These are phyloP conservation scores for Dovyalis caffra DNA, from an alignment of 345 rosid species.

Conservation along the genomic window DNA sequence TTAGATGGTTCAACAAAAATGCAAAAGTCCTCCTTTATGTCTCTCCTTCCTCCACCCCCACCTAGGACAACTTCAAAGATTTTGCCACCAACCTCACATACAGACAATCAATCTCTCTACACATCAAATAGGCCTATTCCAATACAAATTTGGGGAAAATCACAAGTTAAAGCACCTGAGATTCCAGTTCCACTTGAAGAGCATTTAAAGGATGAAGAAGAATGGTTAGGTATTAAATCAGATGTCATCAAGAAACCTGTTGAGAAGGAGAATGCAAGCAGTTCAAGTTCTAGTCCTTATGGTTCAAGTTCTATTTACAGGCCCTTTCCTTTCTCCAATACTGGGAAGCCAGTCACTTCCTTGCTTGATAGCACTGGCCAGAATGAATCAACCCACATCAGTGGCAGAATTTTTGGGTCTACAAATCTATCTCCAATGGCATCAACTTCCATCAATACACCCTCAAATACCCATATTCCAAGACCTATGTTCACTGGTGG, in stretches of 20 bases:
- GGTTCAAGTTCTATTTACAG: slow-evolving; percentile 21
- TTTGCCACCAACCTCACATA: slow-evolving; percentile 27
- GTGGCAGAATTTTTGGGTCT: slow-evolving; percentile 20
- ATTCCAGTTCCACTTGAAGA: slow-evolving; percentile 10
- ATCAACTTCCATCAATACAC: not conserved
- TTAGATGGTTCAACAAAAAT: slow-evolving; percentile 29
- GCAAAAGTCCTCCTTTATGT: slow-evolving; percentile 46
- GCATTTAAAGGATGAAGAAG: slow-evolving; percentile 33
- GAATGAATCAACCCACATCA: slow-evolving; percentile 12
- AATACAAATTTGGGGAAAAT: slow-evolving; percentile 24
- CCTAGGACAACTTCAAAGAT: slow-evolving; percentile 47
- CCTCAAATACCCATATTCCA: slow-evolving; percentile 14
- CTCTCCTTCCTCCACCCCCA: slow-evolving; percentile 51
- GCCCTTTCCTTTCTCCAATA: slow-evolving; percentile 9
- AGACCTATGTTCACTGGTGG: slow-evolving; percentile 31
- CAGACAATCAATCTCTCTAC: not conserved
- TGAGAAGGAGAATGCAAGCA: slow-evolving; percentile 28
- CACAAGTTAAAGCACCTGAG: slow-evolving; percentile 22
- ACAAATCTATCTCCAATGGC: slow-evolving; percentile 23
- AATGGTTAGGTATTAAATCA: slow-evolving; percentile 27
- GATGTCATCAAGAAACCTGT: slow-evolving; percentile 24
- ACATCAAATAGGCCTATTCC: slow-evolving; percentile 11
- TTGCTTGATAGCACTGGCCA: slow-evolving; percentile 9
- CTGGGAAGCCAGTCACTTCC: slow-evolving; percentile 3
- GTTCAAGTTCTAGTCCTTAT: slow-evolving; percentile 5